Percentiles rank a stretch among this genome's conserved stretches.
Evolutionary conservation across 352 stramenopile species (phyloP).

Genomic region (Pythium sp.): DNA sequence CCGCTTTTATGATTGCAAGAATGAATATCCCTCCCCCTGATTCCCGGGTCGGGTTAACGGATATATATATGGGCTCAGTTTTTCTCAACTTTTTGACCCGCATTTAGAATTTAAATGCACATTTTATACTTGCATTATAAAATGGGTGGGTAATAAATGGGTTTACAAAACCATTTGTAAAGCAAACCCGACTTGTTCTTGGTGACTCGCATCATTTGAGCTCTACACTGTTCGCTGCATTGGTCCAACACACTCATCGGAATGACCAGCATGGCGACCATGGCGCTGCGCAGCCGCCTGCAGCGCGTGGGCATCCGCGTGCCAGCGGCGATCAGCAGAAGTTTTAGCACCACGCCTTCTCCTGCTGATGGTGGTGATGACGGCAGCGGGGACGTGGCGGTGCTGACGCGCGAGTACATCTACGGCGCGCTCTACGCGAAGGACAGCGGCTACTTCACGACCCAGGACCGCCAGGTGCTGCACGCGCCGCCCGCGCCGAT

Average conservation of each 20-base stretch:
- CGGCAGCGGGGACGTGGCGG: slow-evolving; percentile 5
- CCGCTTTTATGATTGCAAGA: neutral
- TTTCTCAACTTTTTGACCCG: neutral
- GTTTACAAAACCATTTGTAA: neutral
- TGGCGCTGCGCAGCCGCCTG: neutral
- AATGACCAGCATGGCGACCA: slow-evolving; percentile 5
- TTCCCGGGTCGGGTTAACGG: neutral
- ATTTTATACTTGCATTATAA: neutral
- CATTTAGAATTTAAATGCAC: neutral
- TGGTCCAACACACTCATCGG: neutral
- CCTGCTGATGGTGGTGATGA: neutral
- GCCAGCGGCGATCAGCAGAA: neutral
- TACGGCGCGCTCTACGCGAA: slow-evolving; percentile 78
- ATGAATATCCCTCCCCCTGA: neutral
- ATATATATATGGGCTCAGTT: neutral
- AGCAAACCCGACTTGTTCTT: neutral
- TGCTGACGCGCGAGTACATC: slow-evolving; percentile 85
- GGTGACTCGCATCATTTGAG: neutral
- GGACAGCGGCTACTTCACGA: slow-evolving; percentile 82
- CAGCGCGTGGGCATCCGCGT: neutral
- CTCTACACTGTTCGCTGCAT: neutral
- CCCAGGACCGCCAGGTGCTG: slow-evolving; percentile 67
- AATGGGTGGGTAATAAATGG: neutral
- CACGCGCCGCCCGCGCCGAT: slow-evolving; percentile 58
- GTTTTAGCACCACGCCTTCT: neutral